These are phyloP conservation scores for Solanum tacnaense DNA, from an alignment of 257 asterid genomes.

Conservation along the genomic window DNA sequence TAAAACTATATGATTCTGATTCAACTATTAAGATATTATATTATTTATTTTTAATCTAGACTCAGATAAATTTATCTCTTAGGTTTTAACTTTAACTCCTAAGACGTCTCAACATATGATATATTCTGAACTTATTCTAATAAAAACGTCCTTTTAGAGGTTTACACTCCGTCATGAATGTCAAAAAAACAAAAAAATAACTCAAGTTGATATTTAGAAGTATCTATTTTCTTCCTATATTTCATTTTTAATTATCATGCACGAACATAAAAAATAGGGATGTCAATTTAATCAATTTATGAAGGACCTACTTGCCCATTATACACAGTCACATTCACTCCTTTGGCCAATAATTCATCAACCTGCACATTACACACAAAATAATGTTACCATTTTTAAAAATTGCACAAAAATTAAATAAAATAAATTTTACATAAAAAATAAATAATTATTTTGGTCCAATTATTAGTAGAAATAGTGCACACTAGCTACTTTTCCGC, in stretches of 20 bases:
- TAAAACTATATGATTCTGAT: not conserved
- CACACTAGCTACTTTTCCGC: not conserved
- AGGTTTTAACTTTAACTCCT: no score
- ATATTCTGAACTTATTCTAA: not conserved
- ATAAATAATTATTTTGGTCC: no score
- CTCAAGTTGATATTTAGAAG: not conserved
- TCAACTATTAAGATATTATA: not conserved
- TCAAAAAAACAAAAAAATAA: no score
- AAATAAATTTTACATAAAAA: not conserved
- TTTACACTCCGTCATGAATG: not conserved
- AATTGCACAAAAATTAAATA: not conserved
- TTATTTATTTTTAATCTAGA: not conserved
- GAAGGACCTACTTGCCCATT: slow-evolving; percentile 74
- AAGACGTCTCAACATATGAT: not conserved
- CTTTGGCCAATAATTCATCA: slow-evolving; percentile 66
- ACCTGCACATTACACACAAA: slow-evolving; percentile 33
- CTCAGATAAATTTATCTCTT: accelerated
- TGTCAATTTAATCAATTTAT: not conserved
- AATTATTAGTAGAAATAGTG: not conserved
- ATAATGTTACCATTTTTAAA: not conserved
- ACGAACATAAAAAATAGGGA: not conserved
- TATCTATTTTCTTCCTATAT: not conserved
- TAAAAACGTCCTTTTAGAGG: no score
- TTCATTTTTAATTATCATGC: not conserved
- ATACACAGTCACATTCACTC: slow-evolving; percentile 72